Percentiles rank a stretch among this genome's conserved stretches.
Evolutionary conservation across 1,284 basidiomycete species (phyloP).

Genomic region (Tilletiopsis washingtonensis): DNA sequence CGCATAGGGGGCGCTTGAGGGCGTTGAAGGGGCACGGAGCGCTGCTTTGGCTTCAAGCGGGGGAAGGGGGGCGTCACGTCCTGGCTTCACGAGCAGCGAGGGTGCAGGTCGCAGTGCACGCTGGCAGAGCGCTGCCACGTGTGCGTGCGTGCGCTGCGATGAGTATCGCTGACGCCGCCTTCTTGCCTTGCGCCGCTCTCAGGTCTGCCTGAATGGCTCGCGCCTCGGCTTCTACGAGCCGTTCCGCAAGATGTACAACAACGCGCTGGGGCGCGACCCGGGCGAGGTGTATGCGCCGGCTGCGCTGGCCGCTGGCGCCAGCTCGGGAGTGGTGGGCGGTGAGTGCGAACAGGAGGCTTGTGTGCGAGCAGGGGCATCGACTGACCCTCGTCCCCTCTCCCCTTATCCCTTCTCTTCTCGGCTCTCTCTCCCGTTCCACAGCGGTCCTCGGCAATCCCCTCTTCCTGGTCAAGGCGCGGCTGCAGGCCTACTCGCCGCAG

Average conservation of each 20-base stretch:
- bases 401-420: too few species aligned
- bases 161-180: too few species aligned
- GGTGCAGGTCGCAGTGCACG: too few species aligned
- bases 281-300: conserved; percentile 56
- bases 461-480: conserved; percentile 91
- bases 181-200: conserved; percentile 58
- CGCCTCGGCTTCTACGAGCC: conserved; percentile 95
- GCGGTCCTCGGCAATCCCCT: conserved; percentile 86
- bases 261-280: conserved; percentile 59
- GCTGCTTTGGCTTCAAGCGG: too few species aligned
- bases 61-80: too few species aligned
- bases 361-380: background rate
- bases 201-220: conserved; percentile 90
- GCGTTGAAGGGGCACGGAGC: too few species aligned
- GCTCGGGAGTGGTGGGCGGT: conserved; percentile 85
- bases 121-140: too few species aligned
- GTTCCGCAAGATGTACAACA: conserved; percentile 67
- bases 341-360: too few species aligned
- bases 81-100: too few species aligned
- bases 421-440: conserved; percentile 40
- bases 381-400: too few species aligned
- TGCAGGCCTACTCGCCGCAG: conserved; percentile 71
- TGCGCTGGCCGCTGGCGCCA: conserved; percentile 67
- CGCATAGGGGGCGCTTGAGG: too few species aligned
- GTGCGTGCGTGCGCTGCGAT: too few species aligned